Evolutionary conservation across 352 stramenopile genomes (phyloP).

Genomic region (Lagenidium giganteum): DNA sequence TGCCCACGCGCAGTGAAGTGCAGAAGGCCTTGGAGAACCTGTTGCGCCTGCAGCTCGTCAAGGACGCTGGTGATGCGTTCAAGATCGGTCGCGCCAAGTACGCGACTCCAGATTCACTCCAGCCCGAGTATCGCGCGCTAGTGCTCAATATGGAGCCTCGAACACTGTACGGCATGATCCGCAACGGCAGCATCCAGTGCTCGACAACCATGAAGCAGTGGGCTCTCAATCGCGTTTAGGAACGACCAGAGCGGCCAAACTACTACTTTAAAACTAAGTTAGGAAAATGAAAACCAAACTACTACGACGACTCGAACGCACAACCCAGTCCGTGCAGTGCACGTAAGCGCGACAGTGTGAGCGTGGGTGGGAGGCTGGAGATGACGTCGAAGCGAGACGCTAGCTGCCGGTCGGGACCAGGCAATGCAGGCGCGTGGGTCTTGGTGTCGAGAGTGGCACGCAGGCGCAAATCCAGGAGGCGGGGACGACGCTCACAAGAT

Average conservation of each 20-base stretch:
- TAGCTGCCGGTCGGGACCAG: too few species aligned
- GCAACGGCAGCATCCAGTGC: constrained; percentile 64
- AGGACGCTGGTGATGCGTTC: constrained; percentile 72
- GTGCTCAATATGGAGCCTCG: constrained; percentile 67
- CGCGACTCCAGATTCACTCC: constrained; percentile 32
- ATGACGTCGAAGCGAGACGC: too few species aligned
- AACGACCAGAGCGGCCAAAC: too few species aligned
- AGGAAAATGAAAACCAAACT: too few species aligned
- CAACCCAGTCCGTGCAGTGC: too few species aligned
- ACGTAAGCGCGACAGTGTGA: too few species aligned
- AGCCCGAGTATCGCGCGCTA: constrained; percentile 73
- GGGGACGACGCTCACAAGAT: constrained; percentile 55
- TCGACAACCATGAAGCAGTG: constrained; percentile 73
- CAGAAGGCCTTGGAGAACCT: constrained; percentile 75
- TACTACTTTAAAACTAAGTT: too few species aligned
- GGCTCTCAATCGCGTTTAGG: constrained; percentile 56
- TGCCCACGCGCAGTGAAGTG: constrained; percentile 64
- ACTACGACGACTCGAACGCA: too few species aligned
- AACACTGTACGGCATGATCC: constrained; percentile 70
- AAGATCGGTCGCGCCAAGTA: constrained; percentile 50
- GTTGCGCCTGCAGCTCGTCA: constrained; percentile 61
- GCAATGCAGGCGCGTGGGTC: too few species aligned
- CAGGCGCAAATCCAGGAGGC: too few species aligned
- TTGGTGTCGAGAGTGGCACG: too few species aligned
- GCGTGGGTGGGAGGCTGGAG: too few species aligned